Percentiles rank a stretch among this genome's conserved stretches.
Conservation (phyloP, 2,329 filamentous ascomycete species). For the Corynespora cassiicola region DNA sequence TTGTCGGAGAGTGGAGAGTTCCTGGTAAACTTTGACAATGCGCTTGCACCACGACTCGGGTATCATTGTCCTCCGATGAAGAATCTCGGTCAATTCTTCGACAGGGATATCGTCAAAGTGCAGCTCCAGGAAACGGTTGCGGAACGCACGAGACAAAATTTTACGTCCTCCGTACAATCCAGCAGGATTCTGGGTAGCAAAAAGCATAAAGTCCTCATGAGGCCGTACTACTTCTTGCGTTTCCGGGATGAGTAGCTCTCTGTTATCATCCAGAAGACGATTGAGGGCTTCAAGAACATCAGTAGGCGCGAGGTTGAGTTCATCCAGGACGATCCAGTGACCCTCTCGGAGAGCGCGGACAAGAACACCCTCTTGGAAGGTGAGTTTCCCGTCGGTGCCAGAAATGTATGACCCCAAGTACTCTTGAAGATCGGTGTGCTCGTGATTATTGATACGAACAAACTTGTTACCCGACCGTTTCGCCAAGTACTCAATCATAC, state of each 20-base stretch:
- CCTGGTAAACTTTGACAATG: conserved; percentile 93
- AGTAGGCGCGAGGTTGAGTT: conserved; percentile 94
- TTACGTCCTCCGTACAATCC: conserved; percentile 96
- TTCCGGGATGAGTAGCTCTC: conserved; percentile 93
- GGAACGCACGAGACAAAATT: conserved; percentile 88
- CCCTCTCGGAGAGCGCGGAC: conserved; percentile 92
- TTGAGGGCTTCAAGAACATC: conserved; percentile 97
- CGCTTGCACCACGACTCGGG: conserved; percentile 89
- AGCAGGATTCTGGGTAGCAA: conserved; percentile 96
- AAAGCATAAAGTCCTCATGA: conserved; percentile 95
- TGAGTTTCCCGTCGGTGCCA: conserved; percentile 79
- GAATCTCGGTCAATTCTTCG: conserved; percentile 87
- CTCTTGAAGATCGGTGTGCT: conserved; percentile 97
- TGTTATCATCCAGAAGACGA: conserved; percentile 91
- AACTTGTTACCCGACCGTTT: conserved; percentile 96
- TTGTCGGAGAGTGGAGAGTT: conserved; percentile 87
- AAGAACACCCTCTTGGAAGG: conserved; percentile 91
- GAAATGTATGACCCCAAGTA: conserved; percentile 96
- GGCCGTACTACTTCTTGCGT: conserved; percentile 93
- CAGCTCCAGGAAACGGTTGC: conserved; percentile 94
- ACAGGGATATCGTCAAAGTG: conserved; percentile 99
- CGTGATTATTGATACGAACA: conserved; percentile 98
- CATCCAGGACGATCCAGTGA: conserved; percentile 97
- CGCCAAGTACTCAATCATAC: conserved; percentile 99
- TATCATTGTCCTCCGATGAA: conserved; percentile 86